Base-by-base conservation (phyloP, 768 basidiomycete species). In the Gloeophyllum trabeum region DNA sequence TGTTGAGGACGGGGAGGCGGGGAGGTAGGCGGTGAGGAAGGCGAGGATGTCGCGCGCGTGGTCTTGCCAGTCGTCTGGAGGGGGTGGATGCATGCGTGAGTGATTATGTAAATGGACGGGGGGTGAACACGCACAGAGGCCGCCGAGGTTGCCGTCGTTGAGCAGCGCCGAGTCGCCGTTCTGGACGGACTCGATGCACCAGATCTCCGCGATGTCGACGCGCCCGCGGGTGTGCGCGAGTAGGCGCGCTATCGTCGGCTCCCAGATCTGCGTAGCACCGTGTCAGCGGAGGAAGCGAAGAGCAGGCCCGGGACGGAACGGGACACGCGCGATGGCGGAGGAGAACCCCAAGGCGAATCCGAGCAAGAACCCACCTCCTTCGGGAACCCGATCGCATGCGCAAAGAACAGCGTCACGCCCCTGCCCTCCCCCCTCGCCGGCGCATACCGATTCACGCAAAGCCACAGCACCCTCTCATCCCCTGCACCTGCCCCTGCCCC, bases 371-470 rank as follows among this genome's bases (percentile, higher is more conserved):
- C 38, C 41, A 78, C 86, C 76, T 93, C 89, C 57, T 92, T 93
- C 37, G 75, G 76, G 50, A 93, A 82, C 1, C 92, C 90, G 58
- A 88, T 93, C 2, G 87, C 88, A 56, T 93, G 91, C 3, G 76
- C 74, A 37, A 86, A 65, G 47, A 92, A 72, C 40, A 93, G 58
- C 0, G 88, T 93, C 6, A 85, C 40, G 0, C 81, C 75, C 10
- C 61, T 60, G 19, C 52, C 55, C 44, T 43, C 40, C 24, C 57
- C 36, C 5, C 54, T 62, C 35, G 57, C 59, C 50, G 65, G 66
- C 22, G 72, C 70, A 55, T 82, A 89, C 32, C 87, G 73, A 52
- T 91, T 87, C 24, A 79, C 54, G 40, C 73, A 79, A 40, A 73
- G 78, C 83, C 84, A 88, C 41, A 89, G 56, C 3, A 72, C 53